Evolutionary conservation across 176 grass and related monocot genomes (phyloP).

Genomic region (Oropetium thomaeum): DNA sequence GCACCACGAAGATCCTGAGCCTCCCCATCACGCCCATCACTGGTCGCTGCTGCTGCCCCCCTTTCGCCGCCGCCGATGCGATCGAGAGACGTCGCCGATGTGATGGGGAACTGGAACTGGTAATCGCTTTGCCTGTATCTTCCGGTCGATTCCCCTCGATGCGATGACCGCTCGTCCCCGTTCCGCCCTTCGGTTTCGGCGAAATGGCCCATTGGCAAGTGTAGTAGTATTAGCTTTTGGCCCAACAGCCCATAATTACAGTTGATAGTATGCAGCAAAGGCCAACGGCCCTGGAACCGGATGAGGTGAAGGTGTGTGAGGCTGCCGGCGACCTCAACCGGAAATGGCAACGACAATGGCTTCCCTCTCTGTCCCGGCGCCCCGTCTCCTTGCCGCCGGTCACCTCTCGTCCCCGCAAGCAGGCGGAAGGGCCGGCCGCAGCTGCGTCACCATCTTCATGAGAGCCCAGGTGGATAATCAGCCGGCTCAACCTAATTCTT

Average conservation of each 20-base stretch:
- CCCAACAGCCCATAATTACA: background rate
- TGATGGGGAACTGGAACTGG: background rate
- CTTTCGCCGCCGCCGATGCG: background rate
- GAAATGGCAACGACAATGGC: conserved; percentile 36
- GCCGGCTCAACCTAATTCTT: background rate
- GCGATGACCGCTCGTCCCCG: background rate
- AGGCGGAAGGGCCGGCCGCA: background rate
- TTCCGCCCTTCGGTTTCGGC: background rate
- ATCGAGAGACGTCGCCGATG: background rate
- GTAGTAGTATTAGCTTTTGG: background rate
- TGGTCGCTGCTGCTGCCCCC: background rate
- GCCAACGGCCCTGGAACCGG: conserved; percentile 15
- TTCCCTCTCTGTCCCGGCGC: conserved; percentile 20
- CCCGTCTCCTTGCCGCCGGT: conserved; percentile 15
- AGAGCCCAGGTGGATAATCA: conserved; percentile 35
- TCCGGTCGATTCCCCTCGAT: background rate
- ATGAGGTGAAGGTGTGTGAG: conserved; percentile 8
- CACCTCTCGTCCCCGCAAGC: background rate
- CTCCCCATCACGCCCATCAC: conserved; percentile 51
- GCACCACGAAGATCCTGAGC: conserved; percentile 57
- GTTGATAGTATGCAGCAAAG: background rate
- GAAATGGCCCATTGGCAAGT: background rate
- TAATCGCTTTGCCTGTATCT: background rate
- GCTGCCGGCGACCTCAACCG: background rate
- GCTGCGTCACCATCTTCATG: conserved; percentile 30